Evolutionary conservation across 2,329 filamentous ascomycete species (phyloP), one percentile per base, ranked within the genome.

Genomic region (Paracoccidioides brasiliensis): DNA sequence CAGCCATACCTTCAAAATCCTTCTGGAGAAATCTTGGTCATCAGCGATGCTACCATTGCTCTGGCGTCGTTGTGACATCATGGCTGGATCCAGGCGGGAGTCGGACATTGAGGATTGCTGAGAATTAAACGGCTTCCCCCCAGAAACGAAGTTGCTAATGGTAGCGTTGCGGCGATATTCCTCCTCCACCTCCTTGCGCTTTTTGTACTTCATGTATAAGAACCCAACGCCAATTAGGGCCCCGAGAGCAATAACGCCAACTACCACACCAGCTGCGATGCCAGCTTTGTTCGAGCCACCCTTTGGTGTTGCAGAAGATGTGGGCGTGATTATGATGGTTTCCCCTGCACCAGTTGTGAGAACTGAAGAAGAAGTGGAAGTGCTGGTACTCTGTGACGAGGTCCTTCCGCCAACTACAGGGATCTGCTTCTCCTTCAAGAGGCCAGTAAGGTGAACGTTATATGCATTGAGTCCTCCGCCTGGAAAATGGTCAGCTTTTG

Each of bases 11-110:
- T 94, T 88, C 67, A 97, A 80, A 72, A 97, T 96, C 74, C 88
- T 86, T 74, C 91, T 83, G 60, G 91, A 96, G 75, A 95, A 97
- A 71, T 97, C 91, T 73, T 95, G 84, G 73, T 96, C 94, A 70
- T 97, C 91, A 53, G 90, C 91, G 70, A 97, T 96, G 72, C 90
- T 96, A 63, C 91, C 91, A 66, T 93, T 88, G 73, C 91, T 96
- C 75, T 91, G 80, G 71, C 90, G 82, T 67, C 89, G 80, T 63
- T 90, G 82, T 57, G 85, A 84, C 79, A 94, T 84, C 61, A 90
- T 81, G 56, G 78, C 84, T 6, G 90, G 89, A 62, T 97, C 91
- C 56, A 96, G 82, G 55, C 91, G 83, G 44, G 87, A 84, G 68
- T 97, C 91, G 12, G 82, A 82, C 32, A 49, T 84, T 8, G 87